A percentile compares a stretch with the other conserved stretches of the same genome.
Evolutionary conservation across 2,329 filamentous ascomycete species (phyloP).

Genomic region (Botryotinia calthae): DNA sequence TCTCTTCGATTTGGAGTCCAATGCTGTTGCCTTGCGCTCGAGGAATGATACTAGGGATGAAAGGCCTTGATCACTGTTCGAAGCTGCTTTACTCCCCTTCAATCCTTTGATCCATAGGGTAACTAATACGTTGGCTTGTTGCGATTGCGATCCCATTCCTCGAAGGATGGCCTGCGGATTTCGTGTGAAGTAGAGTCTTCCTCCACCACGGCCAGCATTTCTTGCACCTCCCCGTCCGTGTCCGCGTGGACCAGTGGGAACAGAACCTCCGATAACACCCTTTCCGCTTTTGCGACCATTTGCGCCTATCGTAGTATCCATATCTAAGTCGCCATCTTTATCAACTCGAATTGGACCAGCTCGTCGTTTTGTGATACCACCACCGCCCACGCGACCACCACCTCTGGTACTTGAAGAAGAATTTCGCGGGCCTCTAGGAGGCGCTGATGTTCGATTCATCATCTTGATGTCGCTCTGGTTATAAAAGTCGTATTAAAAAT

Average conservation of each 20-base stretch:
- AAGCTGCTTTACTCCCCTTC: conserved; percentile 65
- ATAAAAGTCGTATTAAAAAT: background rate
- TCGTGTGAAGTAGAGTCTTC: conserved; percentile 34
- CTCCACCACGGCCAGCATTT: conserved; percentile 36
- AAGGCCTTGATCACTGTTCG: conserved; percentile 64
- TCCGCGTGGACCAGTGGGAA: conserved; percentile 24
- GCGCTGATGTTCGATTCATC: conserved; percentile 26
- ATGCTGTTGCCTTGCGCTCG: conserved; percentile 64
- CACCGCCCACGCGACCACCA: conserved; percentile 37
- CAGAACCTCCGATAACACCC: conserved; percentile 27
- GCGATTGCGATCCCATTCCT: conserved; percentile 39
- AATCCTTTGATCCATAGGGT: conserved; percentile 56
- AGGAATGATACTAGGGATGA: conserved; percentile 64
- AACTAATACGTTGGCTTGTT: conserved; percentile 34
- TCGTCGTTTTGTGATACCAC: conserved; percentile 52
- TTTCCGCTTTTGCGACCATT: conserved; percentile 33
- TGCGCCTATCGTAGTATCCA: conserved; percentile 46
- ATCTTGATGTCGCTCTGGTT: conserved; percentile 15
- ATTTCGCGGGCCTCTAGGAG: conserved; percentile 35
- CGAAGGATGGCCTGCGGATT: conserved; percentile 40
- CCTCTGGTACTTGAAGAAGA: conserved; percentile 34
- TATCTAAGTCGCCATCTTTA: conserved; percentile 60
- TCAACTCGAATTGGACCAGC: conserved; percentile 46
- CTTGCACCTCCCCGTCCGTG: conserved; percentile 38
- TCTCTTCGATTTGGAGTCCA: conserved; percentile 45